A percentile compares a stretch with the other conserved stretches of the same genome.
These are phyloP conservation scores for Blastocystis sp. DNA, from an alignment of 352 stramenopile genomes.

Conservation along the genomic window DNA sequence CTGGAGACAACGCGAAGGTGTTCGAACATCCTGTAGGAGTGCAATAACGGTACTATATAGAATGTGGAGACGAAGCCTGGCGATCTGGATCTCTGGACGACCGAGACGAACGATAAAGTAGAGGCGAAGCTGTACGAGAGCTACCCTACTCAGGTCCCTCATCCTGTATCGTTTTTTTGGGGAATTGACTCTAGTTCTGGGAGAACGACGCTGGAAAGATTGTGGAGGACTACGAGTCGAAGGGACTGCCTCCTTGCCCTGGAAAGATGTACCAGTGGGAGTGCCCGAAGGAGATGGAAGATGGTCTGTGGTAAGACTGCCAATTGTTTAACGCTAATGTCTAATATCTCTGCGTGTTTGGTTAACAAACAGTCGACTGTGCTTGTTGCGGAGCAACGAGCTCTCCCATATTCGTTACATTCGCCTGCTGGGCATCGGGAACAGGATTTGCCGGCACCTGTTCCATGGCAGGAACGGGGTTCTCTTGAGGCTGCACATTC, in stretches of 20 bases:
- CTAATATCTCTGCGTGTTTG: not conserved
- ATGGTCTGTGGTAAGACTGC: slow-evolving; percentile 7
- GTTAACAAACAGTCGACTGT: not conserved
- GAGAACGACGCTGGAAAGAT: slow-evolving; percentile 35
- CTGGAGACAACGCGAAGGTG: not conserved
- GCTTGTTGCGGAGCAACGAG: not conserved
- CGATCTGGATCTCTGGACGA: slow-evolving; percentile 31
- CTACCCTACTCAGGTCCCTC: not conserved
- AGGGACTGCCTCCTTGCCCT: slow-evolving; percentile 50
- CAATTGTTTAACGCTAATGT: slow-evolving; percentile 16
- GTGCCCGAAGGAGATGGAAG: slow-evolving; percentile 53
- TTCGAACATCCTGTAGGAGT: slow-evolving; percentile 26
- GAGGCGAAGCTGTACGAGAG: slow-evolving; percentile 11
- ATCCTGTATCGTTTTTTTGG: slow-evolving; percentile 3
- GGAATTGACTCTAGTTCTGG: slow-evolving; percentile 18
- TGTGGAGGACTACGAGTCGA: slow-evolving; percentile 33
- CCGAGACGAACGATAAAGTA: slow-evolving; percentile 23
- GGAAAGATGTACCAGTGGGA: slow-evolving; percentile 55
- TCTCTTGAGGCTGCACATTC: too few species aligned
- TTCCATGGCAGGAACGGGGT: not conserved
- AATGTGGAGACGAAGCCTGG: slow-evolving; percentile 5
- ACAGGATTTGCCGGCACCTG: not conserved
- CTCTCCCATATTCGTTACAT: not conserved
- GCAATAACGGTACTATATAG: not conserved
- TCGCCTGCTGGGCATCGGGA: not conserved